Conservation (phyloP, 1,284 basidiomycete genomes). For the Leccinum fallax region DNA sequence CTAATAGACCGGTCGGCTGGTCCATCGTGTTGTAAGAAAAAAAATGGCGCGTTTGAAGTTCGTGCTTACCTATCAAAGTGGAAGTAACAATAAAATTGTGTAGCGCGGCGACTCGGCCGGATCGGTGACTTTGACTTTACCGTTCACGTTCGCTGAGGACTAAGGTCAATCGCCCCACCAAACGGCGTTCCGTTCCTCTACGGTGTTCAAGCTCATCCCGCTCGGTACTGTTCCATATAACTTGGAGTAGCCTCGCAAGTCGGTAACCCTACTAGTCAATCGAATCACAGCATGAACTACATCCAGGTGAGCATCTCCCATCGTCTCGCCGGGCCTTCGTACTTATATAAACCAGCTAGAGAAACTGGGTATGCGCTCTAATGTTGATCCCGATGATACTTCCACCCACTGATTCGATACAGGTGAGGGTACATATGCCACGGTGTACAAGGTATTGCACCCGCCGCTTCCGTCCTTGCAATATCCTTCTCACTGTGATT, state of each 20-base stretch:
- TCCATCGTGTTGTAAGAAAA: neutral
- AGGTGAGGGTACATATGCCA: conserved; percentile 89
- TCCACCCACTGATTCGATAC: conserved; percentile 12
- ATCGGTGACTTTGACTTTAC: conserved; percentile 17
- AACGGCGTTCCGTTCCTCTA: neutral
- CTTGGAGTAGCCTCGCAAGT: conserved; percentile 5
- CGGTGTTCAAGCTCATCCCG: conserved; percentile 5
- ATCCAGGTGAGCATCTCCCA: conserved; percentile 29
- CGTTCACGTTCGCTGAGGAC: neutral
- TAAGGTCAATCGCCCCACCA: neutral
- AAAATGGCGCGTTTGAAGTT: neutral
- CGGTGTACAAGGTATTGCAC: conserved; percentile 80
- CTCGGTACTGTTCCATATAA: conserved; percentile 7
- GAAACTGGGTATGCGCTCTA: conserved; percentile 31
- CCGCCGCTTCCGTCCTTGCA: neutral
- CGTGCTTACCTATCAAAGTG: neutral
- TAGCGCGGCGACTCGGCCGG: conserved; percentile 7
- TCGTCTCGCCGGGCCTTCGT: conserved; percentile 1
- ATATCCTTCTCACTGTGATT: conserved; percentile 9
- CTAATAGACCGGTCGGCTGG: neutral
- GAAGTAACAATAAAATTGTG: neutral
- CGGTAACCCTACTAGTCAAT: neutral
- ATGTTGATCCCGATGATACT: conserved; percentile 1
- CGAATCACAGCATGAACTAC: conserved; percentile 32
- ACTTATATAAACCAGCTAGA: conserved; percentile 31